phyloP scores from a whole-genome alignment of 1,284 basidiomycete species.

The Laetiporus sulphureus region DNA sequence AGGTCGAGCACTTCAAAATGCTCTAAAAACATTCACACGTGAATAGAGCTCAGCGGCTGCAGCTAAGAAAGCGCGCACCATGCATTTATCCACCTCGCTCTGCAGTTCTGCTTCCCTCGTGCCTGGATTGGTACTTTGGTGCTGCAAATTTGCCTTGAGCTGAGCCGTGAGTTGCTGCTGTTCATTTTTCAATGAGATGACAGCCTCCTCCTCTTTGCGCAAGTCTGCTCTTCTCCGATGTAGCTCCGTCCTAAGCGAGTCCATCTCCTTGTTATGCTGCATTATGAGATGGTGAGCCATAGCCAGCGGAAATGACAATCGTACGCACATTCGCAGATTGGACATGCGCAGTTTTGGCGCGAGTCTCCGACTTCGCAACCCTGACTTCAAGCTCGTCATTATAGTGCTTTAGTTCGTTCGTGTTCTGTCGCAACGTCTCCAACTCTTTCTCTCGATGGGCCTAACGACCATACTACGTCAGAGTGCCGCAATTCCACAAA shows the following conservation, averaged over 20 bases:
- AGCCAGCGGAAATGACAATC: too few species aligned
- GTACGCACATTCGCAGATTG: too few species aligned
- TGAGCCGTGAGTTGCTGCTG: slow-evolving; percentile 42
- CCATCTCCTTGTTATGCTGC: too few species aligned
- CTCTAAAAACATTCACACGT: slow-evolving; percentile 39
- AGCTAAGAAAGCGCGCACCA: slow-evolving; percentile 38
- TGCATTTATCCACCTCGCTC: slow-evolving; percentile 53
- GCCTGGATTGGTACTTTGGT: slow-evolving; percentile 16
- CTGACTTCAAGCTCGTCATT: background rate
- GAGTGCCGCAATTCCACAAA: too few species aligned
- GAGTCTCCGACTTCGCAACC: background rate
- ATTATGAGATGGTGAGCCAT: too few species aligned
- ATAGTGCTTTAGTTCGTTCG: background rate
- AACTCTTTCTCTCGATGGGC: too few species aligned
- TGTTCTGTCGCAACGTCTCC: background rate
- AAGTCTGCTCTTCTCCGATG: slow-evolving; percentile 17
- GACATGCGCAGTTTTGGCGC: background rate
- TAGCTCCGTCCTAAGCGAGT: too few species aligned
- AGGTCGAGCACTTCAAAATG: slow-evolving; percentile 90
- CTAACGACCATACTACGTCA: too few species aligned
- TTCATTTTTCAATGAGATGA: slow-evolving; percentile 41
- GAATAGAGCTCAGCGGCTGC: background rate
- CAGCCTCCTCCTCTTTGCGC: slow-evolving; percentile 24
- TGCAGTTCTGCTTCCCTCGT: slow-evolving; percentile 37
- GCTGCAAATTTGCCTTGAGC: slow-evolving; percentile 32